Percentiles rank a stretch among this genome's conserved stretches.
Evolutionary conservation across 768 basidiomycete species (phyloP).

Genomic region (Cystofilobasidium bisporidii): DNA sequence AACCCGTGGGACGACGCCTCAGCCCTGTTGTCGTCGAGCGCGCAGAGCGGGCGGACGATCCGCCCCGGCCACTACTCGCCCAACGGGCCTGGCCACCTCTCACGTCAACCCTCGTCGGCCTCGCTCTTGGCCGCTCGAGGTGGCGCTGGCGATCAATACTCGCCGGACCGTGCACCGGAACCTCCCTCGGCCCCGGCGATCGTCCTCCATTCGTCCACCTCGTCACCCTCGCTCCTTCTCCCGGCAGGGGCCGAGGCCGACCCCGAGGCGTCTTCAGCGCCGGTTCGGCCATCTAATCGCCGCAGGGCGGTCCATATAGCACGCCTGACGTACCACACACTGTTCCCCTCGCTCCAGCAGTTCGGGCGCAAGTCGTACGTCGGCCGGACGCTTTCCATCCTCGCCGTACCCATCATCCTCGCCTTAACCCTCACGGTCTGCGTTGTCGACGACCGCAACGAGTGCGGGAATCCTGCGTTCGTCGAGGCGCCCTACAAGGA

Average conservation of each 20-base stretch:
- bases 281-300: background rate
- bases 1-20: background rate
- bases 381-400: conserved; percentile 61
- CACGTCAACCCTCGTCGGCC: too few relatives aligned
- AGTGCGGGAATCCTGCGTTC: background rate
- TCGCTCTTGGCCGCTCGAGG: too few relatives aligned
- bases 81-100: background rate
- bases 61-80: conserved; percentile 3
- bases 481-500: conserved; percentile 35
- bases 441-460: conserved; percentile 50
- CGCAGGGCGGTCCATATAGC: conserved; percentile 1
- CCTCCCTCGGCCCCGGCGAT: conserved; percentile 5
- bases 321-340: conserved; percentile 47
- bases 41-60: background rate
- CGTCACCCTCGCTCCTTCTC: background rate
- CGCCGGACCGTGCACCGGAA: too few relatives aligned
- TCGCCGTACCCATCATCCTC: conserved; percentile 80
- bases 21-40: background rate
- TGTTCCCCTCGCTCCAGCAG: conserved; percentile 76
- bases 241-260: background rate
- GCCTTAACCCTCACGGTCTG: conserved; percentile 78
- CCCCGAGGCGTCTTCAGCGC: background rate
- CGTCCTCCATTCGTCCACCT: background rate
- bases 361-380: conserved; percentile 61
- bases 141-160: too few relatives aligned